Evolutionary conservation across 2,329 filamentous ascomycete genomes (phyloP).

Genomic region (Huntiella bhutanensis): DNA sequence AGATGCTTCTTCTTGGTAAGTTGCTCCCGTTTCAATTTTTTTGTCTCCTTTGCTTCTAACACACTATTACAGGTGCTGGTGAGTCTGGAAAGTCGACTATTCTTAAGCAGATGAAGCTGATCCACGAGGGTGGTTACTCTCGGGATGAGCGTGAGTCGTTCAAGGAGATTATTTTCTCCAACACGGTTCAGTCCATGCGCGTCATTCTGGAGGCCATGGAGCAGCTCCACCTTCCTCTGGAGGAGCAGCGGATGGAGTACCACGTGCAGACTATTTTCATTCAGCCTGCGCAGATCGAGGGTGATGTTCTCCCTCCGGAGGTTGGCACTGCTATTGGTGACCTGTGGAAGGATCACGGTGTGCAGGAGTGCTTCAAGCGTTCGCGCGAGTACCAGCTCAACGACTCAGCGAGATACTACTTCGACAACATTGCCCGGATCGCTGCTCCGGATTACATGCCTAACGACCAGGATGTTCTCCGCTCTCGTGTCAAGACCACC

Average conservation of each 20-base stretch:
- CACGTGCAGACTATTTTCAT: constrained; percentile 98
- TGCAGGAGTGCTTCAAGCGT: constrained; percentile 87
- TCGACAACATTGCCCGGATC: constrained; percentile 85
- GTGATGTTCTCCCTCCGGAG: constrained; percentile 82
- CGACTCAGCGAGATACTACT: constrained; percentile 95
- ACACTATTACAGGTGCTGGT: constrained; percentile 53
- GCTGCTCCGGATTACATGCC: constrained; percentile 83
- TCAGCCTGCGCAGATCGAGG: constrained; percentile 92
- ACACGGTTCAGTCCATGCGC: constrained; percentile 51
- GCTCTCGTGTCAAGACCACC: constrained; percentile 92
- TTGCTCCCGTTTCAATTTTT: not conserved
- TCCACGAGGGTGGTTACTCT: constrained; percentile 96
- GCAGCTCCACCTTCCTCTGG: constrained; percentile 58
- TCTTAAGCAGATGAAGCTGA: constrained; percentile 99
- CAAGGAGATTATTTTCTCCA: constrained; percentile 54
- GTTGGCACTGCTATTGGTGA: constrained; percentile 84
- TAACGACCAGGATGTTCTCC: constrained; percentile 85
- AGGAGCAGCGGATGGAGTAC: constrained; percentile 85
- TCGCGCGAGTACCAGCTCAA: constrained; percentile 93
- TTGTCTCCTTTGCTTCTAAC: not conserved
- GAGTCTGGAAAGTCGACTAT: constrained; percentile 88
- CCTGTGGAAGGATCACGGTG: constrained; percentile 80
- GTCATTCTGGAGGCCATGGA: constrained; percentile 53
- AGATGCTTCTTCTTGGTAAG: constrained; percentile 93
- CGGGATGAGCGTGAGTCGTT: constrained; percentile 61